Evolutionary conservation across 2,329 filamentous ascomycete species (phyloP).

Genomic region (Macrophomina tecta): DNA sequence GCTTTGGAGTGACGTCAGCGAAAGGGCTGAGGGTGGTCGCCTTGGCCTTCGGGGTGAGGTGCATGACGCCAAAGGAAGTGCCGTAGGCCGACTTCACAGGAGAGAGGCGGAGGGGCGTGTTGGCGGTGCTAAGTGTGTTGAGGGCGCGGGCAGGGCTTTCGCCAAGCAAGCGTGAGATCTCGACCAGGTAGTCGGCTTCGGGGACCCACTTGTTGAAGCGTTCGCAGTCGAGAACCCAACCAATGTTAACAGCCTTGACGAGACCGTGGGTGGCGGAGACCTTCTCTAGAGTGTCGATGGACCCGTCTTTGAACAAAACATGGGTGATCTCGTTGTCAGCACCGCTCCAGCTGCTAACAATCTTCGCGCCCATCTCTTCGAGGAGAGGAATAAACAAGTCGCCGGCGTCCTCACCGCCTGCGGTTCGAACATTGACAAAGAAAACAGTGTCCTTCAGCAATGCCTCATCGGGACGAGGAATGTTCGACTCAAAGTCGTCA

Average conservation of each 20-base stretch:
- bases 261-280: constrained; percentile 73
- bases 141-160: constrained; percentile 31
- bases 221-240: constrained; percentile 77
- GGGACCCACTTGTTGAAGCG: constrained; percentile 42
- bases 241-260: constrained; percentile 78
- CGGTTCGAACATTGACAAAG: constrained; percentile 83
- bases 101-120: constrained; percentile 34
- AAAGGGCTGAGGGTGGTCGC: constrained; percentile 36
- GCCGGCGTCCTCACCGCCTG: constrained; percentile 65
- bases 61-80: constrained; percentile 30
- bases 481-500: constrained; percentile 33
- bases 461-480: constrained; percentile 35
- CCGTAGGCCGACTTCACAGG: constrained; percentile 36
- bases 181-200: constrained; percentile 42
- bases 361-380: constrained; percentile 79
- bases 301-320: constrained; percentile 88
- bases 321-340: constrained; percentile 79
- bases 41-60: constrained; percentile 35
- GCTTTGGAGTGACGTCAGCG: constrained; percentile 30
- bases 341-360: constrained; percentile 78
- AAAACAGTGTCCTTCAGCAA: constrained; percentile 68
- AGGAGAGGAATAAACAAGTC: constrained; percentile 84
- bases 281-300: constrained; percentile 80
- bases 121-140: constrained; percentile 26
- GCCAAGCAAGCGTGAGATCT: constrained; percentile 31